These are phyloP conservation scores for Phycomyces nitens DNA, from an alignment of 192 early-diverging fungal genomes.

Conservation along the genomic window DNA sequence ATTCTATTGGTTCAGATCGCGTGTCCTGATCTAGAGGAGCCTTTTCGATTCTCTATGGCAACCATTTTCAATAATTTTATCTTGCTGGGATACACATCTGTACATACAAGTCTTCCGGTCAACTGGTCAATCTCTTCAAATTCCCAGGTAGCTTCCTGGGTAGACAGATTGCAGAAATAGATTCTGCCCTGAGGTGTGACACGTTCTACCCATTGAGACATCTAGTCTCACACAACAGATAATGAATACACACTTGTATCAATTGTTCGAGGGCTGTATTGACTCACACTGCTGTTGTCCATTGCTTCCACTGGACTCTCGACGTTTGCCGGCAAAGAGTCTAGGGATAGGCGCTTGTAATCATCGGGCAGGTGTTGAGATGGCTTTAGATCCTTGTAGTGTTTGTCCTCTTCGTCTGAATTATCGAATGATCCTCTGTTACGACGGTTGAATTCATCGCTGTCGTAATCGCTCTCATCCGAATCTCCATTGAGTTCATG, in stretches of 20 bases:
- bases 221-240: conserved; percentile 24
- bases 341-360: background rate
- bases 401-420: background rate
- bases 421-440: background rate
- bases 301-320: background rate
- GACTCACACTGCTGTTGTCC: background rate
- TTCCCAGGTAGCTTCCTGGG: conserved; percentile 56
- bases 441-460: background rate
- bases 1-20: too few species aligned
- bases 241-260: conserved; percentile 3
- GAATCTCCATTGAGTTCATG: background rate
- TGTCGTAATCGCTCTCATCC: background rate
- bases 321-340: background rate
- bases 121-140: conserved; percentile 44
- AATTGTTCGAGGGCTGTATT: too few species aligned
- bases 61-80: too few species aligned
- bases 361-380: background rate
- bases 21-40: too few species aligned
- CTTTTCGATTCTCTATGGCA: too few species aligned
- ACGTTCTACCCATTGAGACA: conserved; percentile 54
- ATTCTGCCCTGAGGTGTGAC: conserved; percentile 44
- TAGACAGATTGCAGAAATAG: conserved; percentile 57
- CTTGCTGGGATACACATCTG: too few species aligned
- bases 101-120: conserved; percentile 42
- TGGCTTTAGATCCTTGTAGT: background rate